Percentiles rank a stretch among this genome's conserved stretches.
Conservation (phyloP, 208 protist genomes). For the Wallacemonas sp. region DNA sequence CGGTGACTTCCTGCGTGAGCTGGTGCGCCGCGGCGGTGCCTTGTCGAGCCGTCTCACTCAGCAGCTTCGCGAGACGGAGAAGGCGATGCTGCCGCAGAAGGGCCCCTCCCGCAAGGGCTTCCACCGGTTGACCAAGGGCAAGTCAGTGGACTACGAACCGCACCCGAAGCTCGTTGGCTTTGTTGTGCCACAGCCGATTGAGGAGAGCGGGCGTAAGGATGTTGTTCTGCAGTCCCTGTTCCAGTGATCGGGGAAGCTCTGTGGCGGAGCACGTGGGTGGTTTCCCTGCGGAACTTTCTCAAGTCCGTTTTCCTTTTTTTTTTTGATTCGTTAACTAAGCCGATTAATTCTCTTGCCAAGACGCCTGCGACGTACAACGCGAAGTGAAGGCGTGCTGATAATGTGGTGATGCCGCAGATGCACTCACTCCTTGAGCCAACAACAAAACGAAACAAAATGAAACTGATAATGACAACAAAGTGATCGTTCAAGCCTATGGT, state of each 20-base stretch:
- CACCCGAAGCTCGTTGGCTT: slow-evolving; percentile 85
- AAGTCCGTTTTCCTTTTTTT: not conserved
- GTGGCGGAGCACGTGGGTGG: not conserved
- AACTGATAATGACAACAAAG: no score
- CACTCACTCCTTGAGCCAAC: no score
- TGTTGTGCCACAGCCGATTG: slow-evolving; percentile 56
- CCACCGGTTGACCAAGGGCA: slow-evolving; percentile 81
- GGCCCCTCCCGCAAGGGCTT: slow-evolving; percentile 63
- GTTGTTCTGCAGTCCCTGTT: slow-evolving; percentile 77
- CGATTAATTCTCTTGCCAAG: not conserved
- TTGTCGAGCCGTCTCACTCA: slow-evolving; percentile 57
- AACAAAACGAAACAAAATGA: no score
- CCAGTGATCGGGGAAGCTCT: slow-evolving; percentile 36
- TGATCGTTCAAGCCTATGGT: no score
- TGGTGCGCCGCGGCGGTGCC: slow-evolving; percentile 66
- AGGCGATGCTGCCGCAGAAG: slow-evolving; percentile 26
- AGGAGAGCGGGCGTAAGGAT: slow-evolving; percentile 61
- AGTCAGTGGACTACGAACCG: slow-evolving; percentile 76
- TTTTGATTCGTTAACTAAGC: not conserved
- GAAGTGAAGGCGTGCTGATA: no score
- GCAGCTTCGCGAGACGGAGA: slow-evolving; percentile 50
- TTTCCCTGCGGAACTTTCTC: no score
- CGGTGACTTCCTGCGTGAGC: slow-evolving; percentile 75
- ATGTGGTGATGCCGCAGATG: no score
- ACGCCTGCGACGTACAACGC: no score